phyloP scores from a whole-genome alignment of 768 basidiomycete species.

The Rhizopogon vesiculosus region DNA sequence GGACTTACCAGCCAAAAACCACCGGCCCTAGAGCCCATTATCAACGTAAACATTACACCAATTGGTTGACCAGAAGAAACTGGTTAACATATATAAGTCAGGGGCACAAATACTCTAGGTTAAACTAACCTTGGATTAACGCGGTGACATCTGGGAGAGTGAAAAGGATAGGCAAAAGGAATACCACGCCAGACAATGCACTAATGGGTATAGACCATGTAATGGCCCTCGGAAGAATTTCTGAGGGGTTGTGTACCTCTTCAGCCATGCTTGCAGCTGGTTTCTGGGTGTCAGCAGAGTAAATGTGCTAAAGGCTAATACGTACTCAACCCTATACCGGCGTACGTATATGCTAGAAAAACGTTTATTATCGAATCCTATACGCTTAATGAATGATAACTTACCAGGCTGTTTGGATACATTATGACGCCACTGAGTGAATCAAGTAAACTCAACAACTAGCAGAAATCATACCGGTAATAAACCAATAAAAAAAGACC shows the following conservation, averaged over 20 bases:
- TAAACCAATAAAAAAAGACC: conserved; percentile 66
- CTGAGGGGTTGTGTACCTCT: conserved; percentile 55
- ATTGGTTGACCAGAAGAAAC: conserved; percentile 62
- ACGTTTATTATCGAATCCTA: conserved; percentile 7
- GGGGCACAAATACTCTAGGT: not conserved
- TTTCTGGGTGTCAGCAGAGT: conserved; percentile 1
- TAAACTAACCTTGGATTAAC: conserved; percentile 42
- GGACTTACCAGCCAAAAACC: conserved; percentile 54
- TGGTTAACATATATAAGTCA: conserved; percentile 13
- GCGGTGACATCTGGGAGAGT: conserved; percentile 55
- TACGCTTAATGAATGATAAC: not conserved
- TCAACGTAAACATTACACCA: conserved; percentile 55
- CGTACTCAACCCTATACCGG: conserved; percentile 61
- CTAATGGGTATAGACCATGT: conserved; percentile 51
- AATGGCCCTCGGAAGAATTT: conserved; percentile 52
- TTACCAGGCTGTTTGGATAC: conserved; percentile 21
- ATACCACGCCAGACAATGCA: conserved; percentile 45
- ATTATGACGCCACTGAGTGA: not conserved
- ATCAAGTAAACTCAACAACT: not conserved
- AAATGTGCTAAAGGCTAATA: not conserved
- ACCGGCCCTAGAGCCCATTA: conserved; percentile 57
- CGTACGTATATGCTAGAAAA: conserved; percentile 45
- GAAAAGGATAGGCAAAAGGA: conserved; percentile 59
- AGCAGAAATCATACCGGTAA: conserved; percentile 36
- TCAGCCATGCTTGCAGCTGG: conserved; percentile 63